These are phyloP conservation scores for Arthrobotrys pseudoclavata DNA, from an alignment of 2,329 filamentous ascomycete species.

Conservation along the genomic window DNA sequence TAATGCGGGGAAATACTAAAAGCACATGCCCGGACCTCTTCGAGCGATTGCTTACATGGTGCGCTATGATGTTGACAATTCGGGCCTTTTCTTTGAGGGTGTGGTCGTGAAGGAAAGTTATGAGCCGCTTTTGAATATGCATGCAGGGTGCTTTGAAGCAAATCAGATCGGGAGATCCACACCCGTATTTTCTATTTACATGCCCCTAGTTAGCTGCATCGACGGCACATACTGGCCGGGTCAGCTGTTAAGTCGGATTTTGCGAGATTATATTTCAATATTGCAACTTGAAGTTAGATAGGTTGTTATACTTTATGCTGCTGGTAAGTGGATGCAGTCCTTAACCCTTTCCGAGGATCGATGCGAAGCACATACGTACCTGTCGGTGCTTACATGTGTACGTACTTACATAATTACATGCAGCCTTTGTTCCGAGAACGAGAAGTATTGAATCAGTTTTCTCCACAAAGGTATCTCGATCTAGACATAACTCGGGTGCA, in stretches of 20 bases:
- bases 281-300: not conserved
- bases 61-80: constrained; percentile 3
- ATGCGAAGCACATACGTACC: constrained; percentile 10
- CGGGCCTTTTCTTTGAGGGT: constrained; percentile 5
- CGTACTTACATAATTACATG: not conserved
- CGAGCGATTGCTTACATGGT: not conserved
- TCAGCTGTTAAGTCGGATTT: constrained; percentile 27
- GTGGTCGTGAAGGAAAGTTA: not conserved
- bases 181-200: constrained; percentile 12
- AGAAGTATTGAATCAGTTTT: constrained; percentile 3
- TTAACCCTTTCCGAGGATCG: constrained; percentile 35
- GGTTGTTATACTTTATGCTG: not conserved
- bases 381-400: not conserved
- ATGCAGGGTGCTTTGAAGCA: constrained; percentile 5
- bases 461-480: constrained; percentile 17
- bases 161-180: constrained; percentile 27
- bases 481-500: constrained; percentile 29
- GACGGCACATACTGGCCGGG: constrained; percentile 1
- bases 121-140: constrained; percentile 6
- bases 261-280: constrained; percentile 19
- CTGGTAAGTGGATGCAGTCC: constrained; percentile 3
- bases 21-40: not conserved
- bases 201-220: constrained; percentile 15
- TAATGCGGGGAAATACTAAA: constrained; percentile 20
- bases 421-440: constrained; percentile 40